Evolutionary conservation across 2,329 filamentous ascomycete genomes (phyloP), one percentile per base, ranked within the genome.

Genomic region (Fonsecaea multimorphosa): DNA sequence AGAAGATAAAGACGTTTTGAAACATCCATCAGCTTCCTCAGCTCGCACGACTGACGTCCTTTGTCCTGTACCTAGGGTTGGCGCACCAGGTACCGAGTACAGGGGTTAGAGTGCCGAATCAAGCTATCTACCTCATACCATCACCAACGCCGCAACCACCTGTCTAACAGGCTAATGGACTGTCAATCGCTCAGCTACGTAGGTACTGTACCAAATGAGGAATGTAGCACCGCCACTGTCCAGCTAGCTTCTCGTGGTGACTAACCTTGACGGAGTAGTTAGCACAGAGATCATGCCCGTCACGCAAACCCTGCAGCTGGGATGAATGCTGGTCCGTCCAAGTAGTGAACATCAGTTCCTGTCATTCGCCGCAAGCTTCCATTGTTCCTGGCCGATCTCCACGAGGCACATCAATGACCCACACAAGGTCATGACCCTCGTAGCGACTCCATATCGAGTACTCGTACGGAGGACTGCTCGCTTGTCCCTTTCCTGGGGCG

Each of bases 361-460:
- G 58, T 67, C 53, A 52, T 60, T 34, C 59, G 36, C 52, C 54
- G 54, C 11, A 59, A 59, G 60, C 57, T 34, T 57, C 38, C 60
- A 46, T 54, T 34, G 56, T 52, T 19, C 46, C 61, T 40, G 60
- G 38, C 16, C 40, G 24, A 46, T 46, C 44, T 49, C 44, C 44
- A 49, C 44, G 44, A 49, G 44, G 44, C 44, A 49, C 19, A 24
- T 2, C 44, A 49, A 24, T 2, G 19, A 24, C 44, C 44, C 44
- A 49, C 44, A 24, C 2, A 24, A 24, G 19, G 44, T 24, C 29
- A 1, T n/a, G n/a, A n/a, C n/a, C n/a, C n/a, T n/a, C n/a, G n/a
- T n/a, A n/a, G n/a, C n/a, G n/a, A n/a, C n/a, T 22, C 24, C 8
- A 40, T 40, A 40, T 14, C 1, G 38, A 40, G 38, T 5, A 40